A percentile compares a stretch with the other conserved stretches of the same genome.
phyloP scores from a whole-genome alignment of 441 rosid genomes.

The Pelargonium myrrhifolium region DNA sequence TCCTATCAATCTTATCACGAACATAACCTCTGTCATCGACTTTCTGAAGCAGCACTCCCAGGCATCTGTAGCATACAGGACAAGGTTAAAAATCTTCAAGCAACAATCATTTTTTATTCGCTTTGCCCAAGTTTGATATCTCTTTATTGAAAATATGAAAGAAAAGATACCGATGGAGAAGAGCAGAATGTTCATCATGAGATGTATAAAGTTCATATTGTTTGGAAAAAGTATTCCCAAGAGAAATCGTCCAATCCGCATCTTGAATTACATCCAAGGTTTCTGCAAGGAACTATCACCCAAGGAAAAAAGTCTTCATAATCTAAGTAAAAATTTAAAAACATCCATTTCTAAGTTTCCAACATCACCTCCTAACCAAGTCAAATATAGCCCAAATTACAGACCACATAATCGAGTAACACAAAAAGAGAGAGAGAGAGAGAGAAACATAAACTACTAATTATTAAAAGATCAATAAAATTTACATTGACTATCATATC shows the following conservation, averaged over 20 bases:
- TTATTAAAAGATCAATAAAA: conserved; percentile 15
- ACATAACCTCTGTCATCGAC: conserved; percentile 84
- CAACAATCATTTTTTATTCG: not conserved
- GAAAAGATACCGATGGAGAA: conserved; percentile 75
- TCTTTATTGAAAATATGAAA: conserved; percentile 16
- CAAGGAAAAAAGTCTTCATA: conserved; percentile 14
- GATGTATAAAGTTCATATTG: conserved; percentile 74
- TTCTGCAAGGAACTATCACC: conserved; percentile 87
- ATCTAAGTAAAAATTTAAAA: not conserved
- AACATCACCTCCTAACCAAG: conserved; percentile 2
- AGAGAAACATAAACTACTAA: conserved; percentile 1
- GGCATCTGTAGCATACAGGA: conserved; percentile 54
- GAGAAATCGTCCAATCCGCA: conserved; percentile 74
- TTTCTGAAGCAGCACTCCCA: conserved; percentile 94
- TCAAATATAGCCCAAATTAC: not conserved
- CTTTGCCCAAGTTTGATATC: not conserved
- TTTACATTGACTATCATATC: conserved; percentile 95
- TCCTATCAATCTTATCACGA: conserved; percentile 80
- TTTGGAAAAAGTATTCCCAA: conserved; percentile 78
- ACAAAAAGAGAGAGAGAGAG: not conserved
- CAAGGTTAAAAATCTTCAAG: not conserved
- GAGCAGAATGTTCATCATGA: conserved; percentile 86
- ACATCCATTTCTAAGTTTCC: not conserved
- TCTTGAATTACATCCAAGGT: conserved; percentile 95
- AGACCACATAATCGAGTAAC: conserved; percentile 10